These are phyloP conservation scores for Solanum pimpinellifolium DNA, from an alignment of 257 asterid genomes.

Conservation along the genomic window DNA sequence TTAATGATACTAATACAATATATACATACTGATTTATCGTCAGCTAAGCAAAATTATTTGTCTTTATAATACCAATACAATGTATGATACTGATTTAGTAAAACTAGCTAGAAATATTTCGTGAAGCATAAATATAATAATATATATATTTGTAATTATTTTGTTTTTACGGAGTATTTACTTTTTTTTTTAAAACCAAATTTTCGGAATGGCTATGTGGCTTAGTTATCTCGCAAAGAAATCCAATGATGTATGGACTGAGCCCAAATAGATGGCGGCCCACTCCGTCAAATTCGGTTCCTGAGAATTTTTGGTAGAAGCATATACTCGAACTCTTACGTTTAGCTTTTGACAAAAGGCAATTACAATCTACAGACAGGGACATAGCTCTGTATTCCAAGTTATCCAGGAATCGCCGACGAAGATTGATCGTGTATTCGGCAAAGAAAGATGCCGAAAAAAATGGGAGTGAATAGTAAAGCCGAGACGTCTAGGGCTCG, in stretches of 20 bases:
- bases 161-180: not conserved
- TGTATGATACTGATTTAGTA: too few species aligned
- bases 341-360: not conserved
- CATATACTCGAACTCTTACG: not conserved
- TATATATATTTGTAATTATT: too few species aligned
- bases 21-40: too few species aligned
- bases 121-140: too few species aligned
- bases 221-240: not conserved
- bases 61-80: too few species aligned
- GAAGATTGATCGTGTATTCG: not conserved
- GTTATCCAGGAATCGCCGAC: not conserved
- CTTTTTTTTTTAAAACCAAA: not conserved
- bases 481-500: conserved; percentile 93
- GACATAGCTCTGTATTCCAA: not conserved
- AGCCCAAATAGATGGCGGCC: not conserved
- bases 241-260: not conserved
- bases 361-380: not conserved
- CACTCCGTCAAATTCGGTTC: not conserved
- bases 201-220: not conserved
- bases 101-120: too few species aligned
- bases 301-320: not conserved
- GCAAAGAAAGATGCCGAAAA: conserved; percentile 62
- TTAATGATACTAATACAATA: too few species aligned
- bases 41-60: too few species aligned
- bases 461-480: conserved; percentile 88